Evolutionary conservation across 768 basidiomycete species (phyloP).

Genomic region (Tricholomella constricta): DNA sequence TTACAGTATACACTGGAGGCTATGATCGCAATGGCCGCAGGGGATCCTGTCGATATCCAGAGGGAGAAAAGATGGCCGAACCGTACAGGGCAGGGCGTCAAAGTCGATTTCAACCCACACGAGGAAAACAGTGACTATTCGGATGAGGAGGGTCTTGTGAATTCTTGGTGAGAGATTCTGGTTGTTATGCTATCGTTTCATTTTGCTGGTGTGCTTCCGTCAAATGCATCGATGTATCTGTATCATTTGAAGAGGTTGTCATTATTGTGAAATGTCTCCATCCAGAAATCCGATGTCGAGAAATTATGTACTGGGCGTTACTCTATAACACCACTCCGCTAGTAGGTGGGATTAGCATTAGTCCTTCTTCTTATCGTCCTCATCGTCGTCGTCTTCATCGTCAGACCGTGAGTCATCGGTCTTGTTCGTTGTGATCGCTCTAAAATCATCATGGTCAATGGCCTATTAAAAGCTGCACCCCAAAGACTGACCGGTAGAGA

Average conservation of each 20-base stretch:
- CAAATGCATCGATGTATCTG: background rate
- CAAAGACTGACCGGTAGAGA: constrained; percentile 59
- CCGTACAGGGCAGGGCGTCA: constrained; percentile 45
- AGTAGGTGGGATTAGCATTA: constrained; percentile 5
- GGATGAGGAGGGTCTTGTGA: constrained; percentile 41
- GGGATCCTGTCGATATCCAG: constrained; percentile 73
- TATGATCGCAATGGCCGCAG: constrained; percentile 70
- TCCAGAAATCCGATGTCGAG: background rate
- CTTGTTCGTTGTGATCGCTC: constrained; percentile 49
- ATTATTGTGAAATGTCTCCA: background rate
- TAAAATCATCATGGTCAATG: constrained; percentile 29
- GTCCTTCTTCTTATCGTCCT: constrained; percentile 31
- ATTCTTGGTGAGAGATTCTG: constrained; percentile 11
- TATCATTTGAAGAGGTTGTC: background rate
- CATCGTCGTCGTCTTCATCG: constrained; percentile 60
- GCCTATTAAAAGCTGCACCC: background rate
- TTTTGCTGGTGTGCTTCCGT: background rate
- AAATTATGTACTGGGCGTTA: background rate
- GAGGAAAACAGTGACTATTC: constrained; percentile 59
- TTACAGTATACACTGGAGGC: constrained; percentile 69
- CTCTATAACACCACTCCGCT: background rate
- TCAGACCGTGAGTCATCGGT: constrained; percentile 81
- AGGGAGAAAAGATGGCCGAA: constrained; percentile 81
- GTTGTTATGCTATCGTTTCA: background rate
- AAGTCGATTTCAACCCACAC: constrained; percentile 60